Percentiles rank a stretch among this genome's conserved stretches.
Evolutionary conservation across 2,329 filamentous ascomycete genomes (phyloP).

Genomic region (Lachnum nothofagi): DNA sequence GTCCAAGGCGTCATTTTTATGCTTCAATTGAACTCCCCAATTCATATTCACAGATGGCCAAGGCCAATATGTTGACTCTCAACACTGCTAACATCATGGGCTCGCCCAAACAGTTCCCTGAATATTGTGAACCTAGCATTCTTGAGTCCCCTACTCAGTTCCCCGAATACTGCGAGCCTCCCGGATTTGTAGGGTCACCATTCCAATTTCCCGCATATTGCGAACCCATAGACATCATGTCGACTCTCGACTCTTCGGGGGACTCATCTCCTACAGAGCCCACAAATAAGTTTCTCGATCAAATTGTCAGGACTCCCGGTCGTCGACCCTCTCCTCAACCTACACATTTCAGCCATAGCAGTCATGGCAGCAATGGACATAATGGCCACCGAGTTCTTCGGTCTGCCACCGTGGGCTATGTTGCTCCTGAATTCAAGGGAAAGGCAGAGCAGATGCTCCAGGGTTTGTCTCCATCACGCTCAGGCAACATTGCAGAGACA

Average conservation of each 20-base stretch:
- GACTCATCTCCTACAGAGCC: neutral
- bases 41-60: conserved; percentile 9
- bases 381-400: conserved; percentile 68
- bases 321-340: conserved; percentile 72
- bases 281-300: conserved; percentile 24
- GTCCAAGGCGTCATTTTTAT: neutral
- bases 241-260: conserved; percentile 9
- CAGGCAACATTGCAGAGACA: too few relatives aligned
- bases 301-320: conserved; percentile 27
- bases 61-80: conserved; percentile 19
- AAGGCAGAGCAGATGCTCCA: conserved; percentile 67
- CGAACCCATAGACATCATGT: conserved; percentile 20
- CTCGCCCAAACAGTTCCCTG: conserved; percentile 17
- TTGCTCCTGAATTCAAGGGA: conserved; percentile 88
- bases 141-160: conserved; percentile 10
- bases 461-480: conserved; percentile 20
- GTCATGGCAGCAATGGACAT: conserved; percentile 46
- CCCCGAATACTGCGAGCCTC: conserved; percentile 12
- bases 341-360: conserved; percentile 71
- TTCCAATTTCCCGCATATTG: conserved; percentile 13
- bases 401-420: conserved; percentile 87
- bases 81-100: conserved; percentile 24
- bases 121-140: conserved; percentile 17
- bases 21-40: neutral
- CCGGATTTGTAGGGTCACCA: neutral